Evolutionary conservation across 345 rosid species (phyloP), one percentile per base, ranked within the genome.

Genomic region (Turritis glabra): DNA sequence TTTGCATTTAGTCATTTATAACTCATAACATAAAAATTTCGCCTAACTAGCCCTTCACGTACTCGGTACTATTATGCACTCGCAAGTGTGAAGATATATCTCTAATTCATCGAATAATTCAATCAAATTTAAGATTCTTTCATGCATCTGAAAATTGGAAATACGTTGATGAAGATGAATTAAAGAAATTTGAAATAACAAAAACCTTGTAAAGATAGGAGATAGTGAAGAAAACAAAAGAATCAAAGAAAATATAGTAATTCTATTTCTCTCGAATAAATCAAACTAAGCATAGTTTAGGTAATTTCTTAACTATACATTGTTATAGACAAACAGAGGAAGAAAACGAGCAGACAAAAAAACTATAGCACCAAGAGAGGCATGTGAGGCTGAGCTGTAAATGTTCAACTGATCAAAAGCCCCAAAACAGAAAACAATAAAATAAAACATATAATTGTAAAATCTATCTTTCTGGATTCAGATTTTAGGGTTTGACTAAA

Each of bases 311-410:
- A 19, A 64, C 9, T 14, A 35, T 21, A 9, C 18, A 30, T 13
- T 23, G 58, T 33, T 55, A 56, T 48, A 65, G 77, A 64, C 50
- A 66, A 67, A 57, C 26, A 57, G 5, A 66, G 17, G 47, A 59
- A 68, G 60, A 32, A 29, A 72, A 60, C 47, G 29, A 74, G 73
- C 44, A 40, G 76, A 72, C 69, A 77, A 79, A 74, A 74, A 15
- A 4, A 51, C 77, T 67, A 68, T 40, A 38, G 27, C 53, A 48
- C 47, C 35, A 67, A 64, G 50, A 62, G 25, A 38, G 64, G 82
- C 87, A 84, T 84, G 87, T 84, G 86, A 67, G 64, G 12, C 68
- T 74, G 81, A 81, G 87, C 85, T 84, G 87, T 75, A 75, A 11
- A 32, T 72, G 80, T 22, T 58, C 21, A 18, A 17, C 67, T 71